phyloP scores from a whole-genome alignment of 140 eudicot species.

The Flaveria floridana region DNA sequence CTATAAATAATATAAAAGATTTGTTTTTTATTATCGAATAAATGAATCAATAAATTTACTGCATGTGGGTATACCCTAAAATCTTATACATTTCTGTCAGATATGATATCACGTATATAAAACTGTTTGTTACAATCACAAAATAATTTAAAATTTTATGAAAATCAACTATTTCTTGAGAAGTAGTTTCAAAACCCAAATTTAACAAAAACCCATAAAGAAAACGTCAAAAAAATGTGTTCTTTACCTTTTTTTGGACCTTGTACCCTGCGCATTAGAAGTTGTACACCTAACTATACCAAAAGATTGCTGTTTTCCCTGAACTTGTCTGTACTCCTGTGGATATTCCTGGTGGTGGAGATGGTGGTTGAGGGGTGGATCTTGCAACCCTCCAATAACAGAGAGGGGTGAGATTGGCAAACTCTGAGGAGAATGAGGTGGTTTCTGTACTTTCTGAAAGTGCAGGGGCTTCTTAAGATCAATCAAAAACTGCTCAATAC shows the following conservation, averaged over 20 bases:
- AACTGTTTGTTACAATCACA: background rate
- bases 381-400: slow-evolving; percentile 70
- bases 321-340: slow-evolving; percentile 38
- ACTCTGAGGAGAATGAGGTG: slow-evolving; percentile 38
- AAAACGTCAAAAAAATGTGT: slow-evolving; percentile 18
- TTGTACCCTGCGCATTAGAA: slow-evolving; percentile 46
- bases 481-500: slow-evolving; percentile 42
- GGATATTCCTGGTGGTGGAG: slow-evolving; percentile 20
- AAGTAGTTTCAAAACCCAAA: slow-evolving; percentile 2
- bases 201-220: slow-evolving; percentile 27
- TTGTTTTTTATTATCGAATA: slow-evolving; percentile 4
- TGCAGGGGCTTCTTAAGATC: slow-evolving; percentile 33
- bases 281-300: slow-evolving; percentile 38
- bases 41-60: slow-evolving; percentile 17
- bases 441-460: slow-evolving; percentile 34
- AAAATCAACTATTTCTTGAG: background rate
- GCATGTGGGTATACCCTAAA: slow-evolving; percentile 37
- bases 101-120: slow-evolving; percentile 20
- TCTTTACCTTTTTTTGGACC: slow-evolving; percentile 72
- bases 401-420: slow-evolving; percentile 69
- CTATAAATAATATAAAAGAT: slow-evolving; percentile 7
- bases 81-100: slow-evolving; percentile 26
- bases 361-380: slow-evolving; percentile 41
- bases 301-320: slow-evolving; percentile 44
- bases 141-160: background rate